Percentiles rank a stretch among this genome's conserved stretches.
Conservation (phyloP, 2,329 filamentous ascomycete species). For the Arthrobotrys pseudoclavata region DNA sequence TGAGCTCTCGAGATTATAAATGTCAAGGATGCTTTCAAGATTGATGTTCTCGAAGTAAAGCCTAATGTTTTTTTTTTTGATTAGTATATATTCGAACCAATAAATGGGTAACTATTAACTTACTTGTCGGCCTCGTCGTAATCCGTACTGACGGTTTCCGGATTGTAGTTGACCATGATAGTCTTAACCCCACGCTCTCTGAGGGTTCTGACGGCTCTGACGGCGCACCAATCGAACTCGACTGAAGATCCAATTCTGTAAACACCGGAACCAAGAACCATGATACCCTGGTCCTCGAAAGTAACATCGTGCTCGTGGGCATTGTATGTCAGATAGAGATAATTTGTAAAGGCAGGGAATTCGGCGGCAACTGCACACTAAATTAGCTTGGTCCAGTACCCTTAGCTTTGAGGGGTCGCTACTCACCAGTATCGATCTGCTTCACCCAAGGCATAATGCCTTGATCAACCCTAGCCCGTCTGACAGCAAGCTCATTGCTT, state of each 20-base stretch:
- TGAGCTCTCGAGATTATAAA: slow-evolving; percentile 87
- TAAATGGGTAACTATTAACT: slow-evolving; percentile 2
- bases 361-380: slow-evolving; percentile 80
- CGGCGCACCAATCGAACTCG: slow-evolving; percentile 99
- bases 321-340: slow-evolving; percentile 96
- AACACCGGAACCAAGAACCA: slow-evolving; percentile 95
- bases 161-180: slow-evolving; percentile 95
- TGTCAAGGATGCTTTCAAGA: slow-evolving; percentile 89
- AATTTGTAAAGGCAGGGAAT: slow-evolving; percentile 94
- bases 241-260: slow-evolving; percentile 98
- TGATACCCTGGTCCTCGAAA: slow-evolving; percentile 91
- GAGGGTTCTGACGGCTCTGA: slow-evolving; percentile 90
- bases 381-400: slow-evolving; percentile 23
- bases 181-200: slow-evolving; percentile 89
- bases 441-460: slow-evolving; percentile 92
- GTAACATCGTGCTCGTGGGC: slow-evolving; percentile 84
- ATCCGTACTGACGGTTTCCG: slow-evolving; percentile 89
- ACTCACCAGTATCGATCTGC: slow-evolving; percentile 84
- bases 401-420: background rate
- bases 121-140: slow-evolving; percentile 89
- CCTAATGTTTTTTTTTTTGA: slow-evolving; percentile 19
- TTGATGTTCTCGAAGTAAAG: slow-evolving; percentile 98
- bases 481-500: slow-evolving; percentile 92
- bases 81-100: background rate
- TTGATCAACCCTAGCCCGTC: slow-evolving; percentile 81